Base-by-base conservation (phyloP, 805 yeast genomes). In the Barnettozyma salicaria region DNA sequence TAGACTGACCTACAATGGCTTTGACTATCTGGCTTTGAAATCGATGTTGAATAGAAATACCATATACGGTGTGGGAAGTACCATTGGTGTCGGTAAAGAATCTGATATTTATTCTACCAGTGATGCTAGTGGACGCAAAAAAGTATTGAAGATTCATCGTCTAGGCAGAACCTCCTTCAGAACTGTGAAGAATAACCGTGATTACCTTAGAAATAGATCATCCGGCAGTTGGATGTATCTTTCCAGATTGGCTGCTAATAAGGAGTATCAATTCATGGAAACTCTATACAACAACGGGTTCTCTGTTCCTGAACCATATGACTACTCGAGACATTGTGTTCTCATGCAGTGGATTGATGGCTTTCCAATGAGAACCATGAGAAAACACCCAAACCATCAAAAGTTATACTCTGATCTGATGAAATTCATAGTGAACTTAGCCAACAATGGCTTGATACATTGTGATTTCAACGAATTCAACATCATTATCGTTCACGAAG, bases 381-480 rank as follows among this genome's bases (percentile, higher is more conserved):
- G 76, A 47, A 77, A 76, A 45, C 92, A 86, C 53, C 67, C 69
- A 11, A 74, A 84, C 45, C 75, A 82, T 50, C 75, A 78, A 43
- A 71, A 76, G 44, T 68, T 92, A 33, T 92, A 92, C 57, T 78
- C 87, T 20, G 81, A 86, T 38, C 67, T 92, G 53, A 90, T 92
- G 97, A 65, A 69, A 40, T 89, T 92, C 54, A 80, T 84, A 16
- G 94, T 89, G 11, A 72, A 77, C 43, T 65, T 92, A 36, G 98
- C 84, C 6, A 80, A 83, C 52, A 75, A 80, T 49, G 99, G 99
- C 1, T 68, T 92, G 39, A 88, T 92, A 37, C 99, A 92, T 61
- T 90, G 98, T 70, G 99, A 92, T 66, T 92, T 80, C 65, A 92
- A 92, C 60, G 99, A 92, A 63, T 92, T 92, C 61, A 92, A 92